Base-by-base conservation (phyloP, 2,329 filamentous ascomycete species). In the Colletotrichum lindemuthianum region DNA sequence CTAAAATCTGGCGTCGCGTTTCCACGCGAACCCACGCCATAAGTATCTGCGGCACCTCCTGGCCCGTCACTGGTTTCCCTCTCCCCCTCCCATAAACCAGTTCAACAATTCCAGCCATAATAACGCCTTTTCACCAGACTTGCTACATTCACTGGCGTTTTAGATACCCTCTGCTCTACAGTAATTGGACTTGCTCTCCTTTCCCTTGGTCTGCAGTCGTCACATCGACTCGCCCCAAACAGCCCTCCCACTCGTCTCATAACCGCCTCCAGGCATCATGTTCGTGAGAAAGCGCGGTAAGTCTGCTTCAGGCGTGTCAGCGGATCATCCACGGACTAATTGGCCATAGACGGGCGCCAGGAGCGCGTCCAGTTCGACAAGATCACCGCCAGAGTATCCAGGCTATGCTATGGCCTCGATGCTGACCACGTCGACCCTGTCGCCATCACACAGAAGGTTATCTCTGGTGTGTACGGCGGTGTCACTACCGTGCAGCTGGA, bases 281-380 rank as follows among this genome's bases (percentile, higher is more conserved):
- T 88, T 84, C 76, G 86, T 88, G 76, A 84, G 83, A 76, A 88
- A 88, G 83, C 82, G 86, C 75, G 86, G 86, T 87, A 81, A 71
- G 85, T 81, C 69, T 59, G 61, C 39, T 24, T 9, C 34, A 53
- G 24, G 52, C 54, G 41, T 55, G 44, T 52, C 11, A 8, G 12
- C 2, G 10, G 10, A 34, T 37, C 36, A 8, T 12, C 7, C 10
- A 4, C 10, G 13, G 12, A 6, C 54, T 68, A 34, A 67, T 13
- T 9, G 12, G 36, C 13, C 6, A 36, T 60, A 98, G 96, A 99
- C 87, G 95, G 95, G 82, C 96, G 96, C 86, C 97, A 98, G 85
- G 96, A 99, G 87, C 96, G 96, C 80, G 96, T 99, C 70, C 96
- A 99, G 80, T 99, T 99, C 84, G 96, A 99, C 87, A 99, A 99